Base-by-base conservation (phyloP, 345 rosid genomes). In the Xanthoceras sorbifolium region DNA sequence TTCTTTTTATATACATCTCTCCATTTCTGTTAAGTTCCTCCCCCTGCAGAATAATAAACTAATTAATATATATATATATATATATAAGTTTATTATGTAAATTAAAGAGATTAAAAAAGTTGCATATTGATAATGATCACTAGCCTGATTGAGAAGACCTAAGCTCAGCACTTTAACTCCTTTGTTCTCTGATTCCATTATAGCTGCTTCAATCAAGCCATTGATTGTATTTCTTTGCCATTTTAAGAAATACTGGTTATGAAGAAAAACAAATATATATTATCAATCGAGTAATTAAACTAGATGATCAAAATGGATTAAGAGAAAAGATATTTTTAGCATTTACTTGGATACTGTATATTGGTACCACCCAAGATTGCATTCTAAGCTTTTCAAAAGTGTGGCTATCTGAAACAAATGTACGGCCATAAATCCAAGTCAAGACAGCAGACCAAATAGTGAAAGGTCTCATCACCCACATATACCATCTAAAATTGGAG, bases 71-170 rank as follows among this genome's bases (percentile, higher is more conserved):
- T n/a, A n/a, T n/a, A n/a, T n/a, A n/a, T n/a, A n/a, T n/a, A n/a
- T n/a, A n/a, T n/a, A n/a, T n/a, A n/a, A n/a, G n/a, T n/a, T n/a
- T n/a, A n/a, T n/a, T n/a, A n/a, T n/a, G n/a, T n/a, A n/a, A n/a
- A n/a, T n/a, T n/a, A n/a, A n/a, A n/a, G n/a, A n/a, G n/a, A n/a
- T n/a, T n/a, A n/a, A n/a, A n/a, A n/a, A n/a, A n/a, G n/a, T n/a
- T n/a, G n/a, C n/a, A n/a, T n/a, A n/a, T n/a, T n/a, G n/a, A n/a
- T n/a, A 31, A n/a, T 8, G 5, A 36, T 7, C 0, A 60, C 73
- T 61, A 70, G 74, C 89, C 67, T 86, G 87, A 61, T 84, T 86
- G 70, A 86, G 66, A 9, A 86, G 87, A 64, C 89, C 87, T 26
- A 86, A 36, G 64, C 86, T 86, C 61, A 86, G 61, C 71, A 86